A percentile compares a stretch with the other conserved stretches of the same genome.
Evolutionary conservation across 495 filamentous ascomycete species (phyloP).

Genomic region (Haplographium delicatum): DNA sequence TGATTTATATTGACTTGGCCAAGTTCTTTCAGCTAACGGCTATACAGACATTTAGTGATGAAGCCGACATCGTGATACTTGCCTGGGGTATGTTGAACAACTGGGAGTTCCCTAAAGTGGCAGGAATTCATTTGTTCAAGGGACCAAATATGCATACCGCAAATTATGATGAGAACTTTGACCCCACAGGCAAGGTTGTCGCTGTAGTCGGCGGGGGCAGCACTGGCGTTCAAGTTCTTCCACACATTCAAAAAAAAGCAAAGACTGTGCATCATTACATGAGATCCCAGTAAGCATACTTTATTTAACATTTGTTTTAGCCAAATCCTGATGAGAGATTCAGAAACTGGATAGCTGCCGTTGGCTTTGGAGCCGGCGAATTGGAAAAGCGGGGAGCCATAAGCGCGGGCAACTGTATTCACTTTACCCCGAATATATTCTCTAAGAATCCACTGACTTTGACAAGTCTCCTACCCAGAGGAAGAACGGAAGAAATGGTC

Average conservation of each 20-base stretch:
- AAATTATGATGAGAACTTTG: constrained; percentile 45
- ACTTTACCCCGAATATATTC: no score
- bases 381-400: no score
- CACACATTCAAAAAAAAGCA: constrained; percentile 47
- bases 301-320: constrained; percentile 49
- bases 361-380: no score
- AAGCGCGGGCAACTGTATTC: no score
- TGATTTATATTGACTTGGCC: no score
- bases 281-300: constrained; percentile 45
- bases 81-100: constrained; percentile 54
- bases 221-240: constrained; percentile 50
- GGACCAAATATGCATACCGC: constrained; percentile 49
- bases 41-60: constrained; percentile 35
- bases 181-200: constrained; percentile 46
- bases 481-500: constrained; percentile 32
- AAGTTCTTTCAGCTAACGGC: constrained; percentile 9
- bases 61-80: constrained; percentile 45
- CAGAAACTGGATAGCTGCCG: no score
- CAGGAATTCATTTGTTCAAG: constrained; percentile 43
- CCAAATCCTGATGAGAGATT: constrained; percentile 11
- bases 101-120: constrained; percentile 47
- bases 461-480: constrained; percentile 37
- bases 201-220: constrained; percentile 58
- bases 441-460: no score
- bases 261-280: constrained; percentile 51